phyloP scores from a whole-genome alignment of 495 filamentous ascomycete genomes.

The Opeltia flavorubescens region DNA sequence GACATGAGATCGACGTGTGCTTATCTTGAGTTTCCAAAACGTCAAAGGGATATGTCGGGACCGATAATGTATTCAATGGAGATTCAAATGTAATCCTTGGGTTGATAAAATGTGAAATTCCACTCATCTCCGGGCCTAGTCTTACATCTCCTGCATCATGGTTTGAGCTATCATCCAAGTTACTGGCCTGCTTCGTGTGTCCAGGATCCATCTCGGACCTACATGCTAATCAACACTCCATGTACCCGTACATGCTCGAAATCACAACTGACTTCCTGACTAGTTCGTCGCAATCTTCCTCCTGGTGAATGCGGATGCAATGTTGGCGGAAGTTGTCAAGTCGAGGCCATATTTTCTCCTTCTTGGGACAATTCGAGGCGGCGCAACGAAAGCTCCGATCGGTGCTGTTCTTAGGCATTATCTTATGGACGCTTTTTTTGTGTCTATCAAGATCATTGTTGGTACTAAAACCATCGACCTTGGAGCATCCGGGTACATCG shows the following conservation, averaged over 20 bases:
- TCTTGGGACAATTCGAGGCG: constrained; percentile 46
- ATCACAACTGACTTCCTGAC: constrained; percentile 34
- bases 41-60: no score
- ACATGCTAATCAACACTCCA: constrained; percentile 11
- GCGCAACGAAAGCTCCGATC: constrained; percentile 55
- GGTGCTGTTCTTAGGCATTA: constrained; percentile 34
- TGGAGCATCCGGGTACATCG: constrained; percentile 40
- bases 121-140: background rate
- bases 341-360: constrained; percentile 71
- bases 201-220: constrained; percentile 12
- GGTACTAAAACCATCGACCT: constrained; percentile 62
- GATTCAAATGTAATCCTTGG: background rate
- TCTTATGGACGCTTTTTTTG: constrained; percentile 51
- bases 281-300: constrained; percentile 36
- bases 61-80: background rate
- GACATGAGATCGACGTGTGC: background rate
- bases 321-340: constrained; percentile 88
- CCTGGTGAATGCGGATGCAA: constrained; percentile 60
- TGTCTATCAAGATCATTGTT: constrained; percentile 68
- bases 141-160: constrained; percentile 1
- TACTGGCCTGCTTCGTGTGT: constrained; percentile 2
- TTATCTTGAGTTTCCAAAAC: background rate
- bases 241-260: constrained; percentile 4
- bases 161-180: constrained; percentile 5
- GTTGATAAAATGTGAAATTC: background rate